phyloP scores from a whole-genome alignment of 345 rosid genomes.

The Alliaria petiolata region DNA sequence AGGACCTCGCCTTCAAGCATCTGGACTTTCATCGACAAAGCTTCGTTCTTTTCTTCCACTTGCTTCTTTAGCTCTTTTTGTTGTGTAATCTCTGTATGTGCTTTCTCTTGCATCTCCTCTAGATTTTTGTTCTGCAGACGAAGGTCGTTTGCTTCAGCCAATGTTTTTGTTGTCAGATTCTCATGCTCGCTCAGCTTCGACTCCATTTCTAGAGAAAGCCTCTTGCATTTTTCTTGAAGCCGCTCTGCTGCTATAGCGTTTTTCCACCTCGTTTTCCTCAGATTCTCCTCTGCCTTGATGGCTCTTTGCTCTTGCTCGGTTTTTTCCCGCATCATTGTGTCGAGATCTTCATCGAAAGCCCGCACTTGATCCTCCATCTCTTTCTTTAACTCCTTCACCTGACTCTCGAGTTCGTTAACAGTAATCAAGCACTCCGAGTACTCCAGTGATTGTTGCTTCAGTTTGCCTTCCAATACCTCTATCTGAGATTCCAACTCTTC shows the following conservation, averaged over 20 bases:
- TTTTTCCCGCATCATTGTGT: slow-evolving; percentile 50
- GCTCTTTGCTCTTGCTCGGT: slow-evolving; percentile 83
- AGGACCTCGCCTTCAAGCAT: slow-evolving; percentile 48
- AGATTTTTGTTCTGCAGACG: slow-evolving; percentile 48
- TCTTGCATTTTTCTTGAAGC: slow-evolving; percentile 82
- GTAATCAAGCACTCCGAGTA: slow-evolving; percentile 60
- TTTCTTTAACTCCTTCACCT: slow-evolving; percentile 55
- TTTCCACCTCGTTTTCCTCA: slow-evolving; percentile 70
- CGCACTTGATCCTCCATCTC: slow-evolving; percentile 61
- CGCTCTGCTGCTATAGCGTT: slow-evolving; percentile 73
- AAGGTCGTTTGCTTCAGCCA: slow-evolving; percentile 64
- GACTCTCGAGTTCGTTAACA: slow-evolving; percentile 59
- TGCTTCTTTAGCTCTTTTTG: slow-evolving; percentile 37
- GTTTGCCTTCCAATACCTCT: slow-evolving; percentile 56
- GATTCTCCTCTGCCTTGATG: slow-evolving; percentile 79
- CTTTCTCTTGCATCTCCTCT: slow-evolving; percentile 68
- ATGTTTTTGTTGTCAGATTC: slow-evolving; percentile 52
- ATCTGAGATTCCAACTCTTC: slow-evolving; percentile 51
- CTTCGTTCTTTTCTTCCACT: slow-evolving; percentile 33
- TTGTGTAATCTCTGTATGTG: slow-evolving; percentile 44
- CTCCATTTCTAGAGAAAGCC: slow-evolving; percentile 69
- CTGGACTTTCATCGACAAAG: slow-evolving; percentile 50
- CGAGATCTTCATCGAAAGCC: slow-evolving; percentile 70
- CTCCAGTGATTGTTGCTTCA: slow-evolving; percentile 62
- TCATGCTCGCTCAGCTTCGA: slow-evolving; percentile 75